These are phyloP conservation scores for Penicillium egyptiacum DNA, from an alignment of 495 filamentous ascomycete genomes.

Conservation along the genomic window DNA sequence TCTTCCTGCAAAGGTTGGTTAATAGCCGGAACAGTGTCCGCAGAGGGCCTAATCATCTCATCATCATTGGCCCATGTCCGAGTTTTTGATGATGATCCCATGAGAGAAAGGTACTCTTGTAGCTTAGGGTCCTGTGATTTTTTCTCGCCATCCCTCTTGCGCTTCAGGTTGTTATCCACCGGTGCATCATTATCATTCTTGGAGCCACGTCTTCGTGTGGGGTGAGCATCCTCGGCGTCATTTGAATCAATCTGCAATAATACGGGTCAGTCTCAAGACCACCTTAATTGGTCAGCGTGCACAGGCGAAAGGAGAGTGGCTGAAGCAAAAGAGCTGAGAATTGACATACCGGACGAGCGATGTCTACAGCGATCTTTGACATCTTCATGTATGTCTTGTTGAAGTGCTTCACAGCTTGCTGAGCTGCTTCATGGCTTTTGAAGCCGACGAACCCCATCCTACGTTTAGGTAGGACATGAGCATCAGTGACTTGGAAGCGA, in stretches of 20 bases:
- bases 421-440: conserved; percentile 76
- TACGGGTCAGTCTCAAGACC: conserved; percentile 48
- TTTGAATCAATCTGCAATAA: conserved; percentile 42
- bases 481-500: conserved; percentile 77
- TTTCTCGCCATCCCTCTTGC: conserved; percentile 52
- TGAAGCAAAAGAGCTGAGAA: conserved; percentile 14
- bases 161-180: conserved; percentile 48
- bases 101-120: conserved; percentile 81
- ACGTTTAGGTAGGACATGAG: conserved; percentile 81
- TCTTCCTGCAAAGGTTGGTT: conserved; percentile 29
- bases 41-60: conserved; percentile 38
- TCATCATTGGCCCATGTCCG: conserved; percentile 66
- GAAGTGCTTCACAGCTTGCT: conserved; percentile 85
- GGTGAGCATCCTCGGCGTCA: conserved; percentile 35
- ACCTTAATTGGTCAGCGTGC: conserved; percentile 49
- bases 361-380: conserved; percentile 91
- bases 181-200: conserved; percentile 24
- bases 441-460: conserved; percentile 96
- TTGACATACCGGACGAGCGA: conserved; percentile 75
- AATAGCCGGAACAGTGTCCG: conserved; percentile 22
- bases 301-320: conserved; percentile 26
- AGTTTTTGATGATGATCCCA: conserved; percentile 67
- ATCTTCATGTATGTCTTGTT: conserved; percentile 92
- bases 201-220: conserved; percentile 35
- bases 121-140: conserved; percentile 69